These are phyloP conservation scores for Scutellaria barbata DNA, from an alignment of 257 asterid species.

Conservation along the genomic window DNA sequence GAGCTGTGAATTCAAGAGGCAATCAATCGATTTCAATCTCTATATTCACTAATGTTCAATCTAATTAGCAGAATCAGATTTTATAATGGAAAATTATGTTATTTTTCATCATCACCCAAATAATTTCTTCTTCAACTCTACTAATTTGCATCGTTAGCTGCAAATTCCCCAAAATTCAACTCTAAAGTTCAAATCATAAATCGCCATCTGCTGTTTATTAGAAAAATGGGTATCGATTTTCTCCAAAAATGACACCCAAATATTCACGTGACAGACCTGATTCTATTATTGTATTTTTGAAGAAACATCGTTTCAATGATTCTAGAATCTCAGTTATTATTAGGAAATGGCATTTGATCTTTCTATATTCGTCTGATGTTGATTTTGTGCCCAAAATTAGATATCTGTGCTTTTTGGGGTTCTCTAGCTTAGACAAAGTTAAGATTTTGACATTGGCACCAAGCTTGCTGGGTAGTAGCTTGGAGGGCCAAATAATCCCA, in stretches of 20 bases:
- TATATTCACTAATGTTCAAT: conserved; percentile 14
- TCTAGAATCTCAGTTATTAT: conserved; percentile 32
- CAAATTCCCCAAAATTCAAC: neutral
- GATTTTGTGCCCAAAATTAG: conserved; percentile 41
- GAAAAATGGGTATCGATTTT: conserved; percentile 17
- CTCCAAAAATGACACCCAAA: conserved; percentile 25
- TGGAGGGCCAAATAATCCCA: conserved; percentile 38
- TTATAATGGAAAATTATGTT: neutral
- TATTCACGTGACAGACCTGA: conserved; percentile 32
- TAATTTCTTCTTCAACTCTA: neutral
- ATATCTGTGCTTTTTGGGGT: conserved; percentile 36
- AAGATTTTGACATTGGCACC: conserved; percentile 24
- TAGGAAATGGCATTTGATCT: conserved; percentile 17
- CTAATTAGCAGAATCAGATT: conserved; percentile 3
- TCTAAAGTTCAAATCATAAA: neutral
- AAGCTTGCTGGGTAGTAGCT: conserved; percentile 26
- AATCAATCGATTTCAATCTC: neutral
- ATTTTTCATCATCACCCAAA: conserved; percentile 2
- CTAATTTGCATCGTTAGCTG: conserved; percentile 1
- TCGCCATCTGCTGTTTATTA: conserved; percentile 11
- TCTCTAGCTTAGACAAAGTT: conserved; percentile 23
- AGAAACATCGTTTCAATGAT: conserved; percentile 33
- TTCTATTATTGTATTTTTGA: conserved; percentile 34
- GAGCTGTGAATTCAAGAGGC: neutral
- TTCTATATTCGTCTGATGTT: conserved; percentile 17